Evolutionary conservation across 179 eudicot species (phyloP).

Genomic region (Carnegiea gigantea): DNA sequence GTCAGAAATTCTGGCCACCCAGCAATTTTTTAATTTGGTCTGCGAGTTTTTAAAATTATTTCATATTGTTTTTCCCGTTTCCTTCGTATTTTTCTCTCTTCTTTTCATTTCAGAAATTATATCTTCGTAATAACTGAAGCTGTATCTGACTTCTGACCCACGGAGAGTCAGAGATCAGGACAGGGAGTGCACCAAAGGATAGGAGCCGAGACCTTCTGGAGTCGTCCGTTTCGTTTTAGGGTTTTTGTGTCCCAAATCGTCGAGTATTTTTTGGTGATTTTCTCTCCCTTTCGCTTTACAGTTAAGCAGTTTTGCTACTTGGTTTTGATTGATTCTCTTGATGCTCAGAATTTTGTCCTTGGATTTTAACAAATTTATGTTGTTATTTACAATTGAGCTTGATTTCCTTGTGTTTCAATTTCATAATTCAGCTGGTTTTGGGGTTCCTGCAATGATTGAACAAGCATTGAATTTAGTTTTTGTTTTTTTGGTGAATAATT

Average conservation of each 20-base stretch:
- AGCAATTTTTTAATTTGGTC: slow-evolving; percentile 12
- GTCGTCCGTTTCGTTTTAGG: slow-evolving; percentile 11
- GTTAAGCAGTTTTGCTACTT: background rate
- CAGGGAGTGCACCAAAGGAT: slow-evolving; percentile 12
- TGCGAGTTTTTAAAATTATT: background rate
- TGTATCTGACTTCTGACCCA: slow-evolving; percentile 9
- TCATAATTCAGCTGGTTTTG: background rate
- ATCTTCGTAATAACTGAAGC: background rate
- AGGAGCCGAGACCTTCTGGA: slow-evolving; percentile 5
- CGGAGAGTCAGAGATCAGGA: background rate
- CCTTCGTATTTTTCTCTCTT: background rate
- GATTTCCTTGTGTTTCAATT: no score
- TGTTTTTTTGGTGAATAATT: background rate
- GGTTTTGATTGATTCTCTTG: background rate
- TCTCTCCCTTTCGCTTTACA: background rate
- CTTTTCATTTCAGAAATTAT: background rate
- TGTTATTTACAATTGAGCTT: background rate
- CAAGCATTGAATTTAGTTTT: background rate
- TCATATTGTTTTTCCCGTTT: background rate
- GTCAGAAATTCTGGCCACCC: slow-evolving; percentile 31
- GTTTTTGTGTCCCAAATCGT: background rate
- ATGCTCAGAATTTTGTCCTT: background rate
- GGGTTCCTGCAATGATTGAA: background rate
- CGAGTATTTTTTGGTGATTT: background rate
- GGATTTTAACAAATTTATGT: background rate